phyloP scores from a whole-genome alignment of 345 rosid genomes.

The Linum tenue region DNA sequence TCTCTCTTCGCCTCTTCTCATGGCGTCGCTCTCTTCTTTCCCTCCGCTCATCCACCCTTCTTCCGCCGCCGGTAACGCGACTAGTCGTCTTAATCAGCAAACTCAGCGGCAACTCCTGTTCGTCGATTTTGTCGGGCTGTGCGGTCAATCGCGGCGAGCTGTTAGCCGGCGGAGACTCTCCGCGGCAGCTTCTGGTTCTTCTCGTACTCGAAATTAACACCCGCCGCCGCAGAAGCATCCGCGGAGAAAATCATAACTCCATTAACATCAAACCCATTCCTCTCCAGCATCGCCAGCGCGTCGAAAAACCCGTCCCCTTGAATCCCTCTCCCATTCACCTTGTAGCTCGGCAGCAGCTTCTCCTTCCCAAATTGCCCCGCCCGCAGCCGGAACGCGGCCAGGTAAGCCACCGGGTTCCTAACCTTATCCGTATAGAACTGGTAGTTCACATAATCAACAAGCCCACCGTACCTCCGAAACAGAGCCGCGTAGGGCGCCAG shows the following conservation, averaged over 20 bases:
- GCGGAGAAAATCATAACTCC: conserved; percentile 59
- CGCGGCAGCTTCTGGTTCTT: conserved; percentile 8
- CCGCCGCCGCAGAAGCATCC: conserved; percentile 26
- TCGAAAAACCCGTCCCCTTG: conserved; percentile 49
- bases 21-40: no score
- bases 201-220: conserved; percentile 29
- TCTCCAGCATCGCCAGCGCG: conserved; percentile 31
- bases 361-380: conserved; percentile 24
- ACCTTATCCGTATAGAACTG: conserved; percentile 50
- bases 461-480: conserved; percentile 17
- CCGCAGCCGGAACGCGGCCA: conserved; percentile 27
- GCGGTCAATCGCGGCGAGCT: no score
- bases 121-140: no score
- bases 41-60: no score
- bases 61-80: no score
- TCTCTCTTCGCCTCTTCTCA: no score
- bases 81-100: no score
- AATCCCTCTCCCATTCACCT: conserved; percentile 50
- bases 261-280: conserved; percentile 32
- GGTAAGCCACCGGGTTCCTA: conserved; percentile 20
- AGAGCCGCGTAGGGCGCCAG: conserved; percentile 25
- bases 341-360: conserved; percentile 49
- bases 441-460: conserved; percentile 43
- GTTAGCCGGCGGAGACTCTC: no score
- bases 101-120: no score